Evolutionary conservation across 768 basidiomycete genomes (phyloP), one percentile per base, ranked within the genome.

Genomic region (Lactifluus pinguis): DNA sequence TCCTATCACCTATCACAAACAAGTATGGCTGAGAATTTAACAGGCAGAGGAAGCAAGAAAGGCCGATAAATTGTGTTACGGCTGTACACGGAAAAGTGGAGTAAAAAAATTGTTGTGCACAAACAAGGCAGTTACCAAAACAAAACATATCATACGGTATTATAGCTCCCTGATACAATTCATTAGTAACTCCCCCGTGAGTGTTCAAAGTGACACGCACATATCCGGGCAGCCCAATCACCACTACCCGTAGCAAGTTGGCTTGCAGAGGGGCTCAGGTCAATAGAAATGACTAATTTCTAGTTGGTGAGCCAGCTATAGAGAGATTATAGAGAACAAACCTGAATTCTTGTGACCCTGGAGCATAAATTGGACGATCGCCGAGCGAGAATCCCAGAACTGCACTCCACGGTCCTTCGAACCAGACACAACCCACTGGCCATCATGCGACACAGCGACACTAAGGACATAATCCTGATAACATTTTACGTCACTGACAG

Each of bases 371-470:
- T 98, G 95, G 68, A 93, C 87, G 45, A 84, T 81, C 44, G 83
- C 86, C 13, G 80, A 80, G 64, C 82, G 79, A 55, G 90, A 83
- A 70, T 95, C 91, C 86, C 90, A 92, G 71, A 95, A 93, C 72
- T 95, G 92, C 57, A 99, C 94, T 0, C 92, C 89, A 13, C 97
- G 88, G 71, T 99, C 97, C 75, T 98, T 98, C 39, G 85, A 87
- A 54, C 97, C 95, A 11, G 92, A 94, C 11, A 97, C 95, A 66
- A 98, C 87, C 90, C 93, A 88, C 65, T 90, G 84, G 4, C 91
- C 92, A 72, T 98, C 95, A 64, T 92, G 88, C 49, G 91, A 92
- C 51, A 94, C 90, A 19, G 84, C 84, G 49, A 86, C 85, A 49
- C 82, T 83, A 53, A 88, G 76, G 60, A 88, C 86, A 61, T 86